phyloP scores from a whole-genome alignment of 352 stramenopile species.

The Phytophthora hibernalis region DNA sequence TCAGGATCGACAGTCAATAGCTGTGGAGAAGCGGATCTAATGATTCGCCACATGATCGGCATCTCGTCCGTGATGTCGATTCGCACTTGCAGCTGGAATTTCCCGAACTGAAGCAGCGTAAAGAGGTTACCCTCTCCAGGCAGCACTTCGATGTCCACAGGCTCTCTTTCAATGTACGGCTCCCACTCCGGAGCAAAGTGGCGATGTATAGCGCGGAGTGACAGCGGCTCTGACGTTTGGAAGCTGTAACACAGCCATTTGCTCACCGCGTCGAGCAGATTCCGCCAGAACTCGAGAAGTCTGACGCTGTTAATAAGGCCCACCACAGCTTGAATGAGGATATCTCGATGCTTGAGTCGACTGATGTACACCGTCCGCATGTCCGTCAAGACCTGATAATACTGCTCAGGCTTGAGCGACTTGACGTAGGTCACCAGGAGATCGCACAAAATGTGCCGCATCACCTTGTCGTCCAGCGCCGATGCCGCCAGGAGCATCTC shows the following conservation, averaged over 20 bases:
- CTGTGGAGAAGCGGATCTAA: slow-evolving; percentile 35
- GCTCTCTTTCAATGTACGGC: slow-evolving; percentile 34
- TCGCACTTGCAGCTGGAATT: slow-evolving; percentile 56
- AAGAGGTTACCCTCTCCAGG: slow-evolving; percentile 27
- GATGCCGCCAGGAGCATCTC: slow-evolving; percentile 41
- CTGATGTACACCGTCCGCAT: slow-evolving; percentile 23
- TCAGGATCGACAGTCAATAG: slow-evolving; percentile 22
- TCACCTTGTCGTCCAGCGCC: slow-evolving; percentile 23
- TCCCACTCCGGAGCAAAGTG: slow-evolving; percentile 55
- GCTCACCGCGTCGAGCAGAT: slow-evolving; percentile 42
- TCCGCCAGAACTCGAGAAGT: slow-evolving; percentile 57
- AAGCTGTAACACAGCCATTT: slow-evolving; percentile 34
- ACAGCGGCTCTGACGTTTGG: slow-evolving; percentile 32
- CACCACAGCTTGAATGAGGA: slow-evolving; percentile 45
- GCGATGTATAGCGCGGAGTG: slow-evolving; percentile 53
- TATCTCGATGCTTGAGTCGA: slow-evolving; percentile 32
- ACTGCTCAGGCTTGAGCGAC: slow-evolving; percentile 24
- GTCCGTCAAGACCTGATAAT: slow-evolving; percentile 27
- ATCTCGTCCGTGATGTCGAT: slow-evolving; percentile 40
- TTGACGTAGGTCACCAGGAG: slow-evolving; percentile 39
- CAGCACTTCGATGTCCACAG: slow-evolving; percentile 27
- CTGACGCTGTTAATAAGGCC: slow-evolving; percentile 54
- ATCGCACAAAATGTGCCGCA: slow-evolving; percentile 35
- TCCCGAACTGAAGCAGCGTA: slow-evolving; percentile 41
- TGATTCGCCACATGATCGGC: slow-evolving; percentile 61